Percentiles rank a stretch among this genome's conserved stretches.
These are phyloP conservation scores for Dendrobium catenatum DNA, from an alignment of 106 monocot genomes.

Conservation along the genomic window DNA sequence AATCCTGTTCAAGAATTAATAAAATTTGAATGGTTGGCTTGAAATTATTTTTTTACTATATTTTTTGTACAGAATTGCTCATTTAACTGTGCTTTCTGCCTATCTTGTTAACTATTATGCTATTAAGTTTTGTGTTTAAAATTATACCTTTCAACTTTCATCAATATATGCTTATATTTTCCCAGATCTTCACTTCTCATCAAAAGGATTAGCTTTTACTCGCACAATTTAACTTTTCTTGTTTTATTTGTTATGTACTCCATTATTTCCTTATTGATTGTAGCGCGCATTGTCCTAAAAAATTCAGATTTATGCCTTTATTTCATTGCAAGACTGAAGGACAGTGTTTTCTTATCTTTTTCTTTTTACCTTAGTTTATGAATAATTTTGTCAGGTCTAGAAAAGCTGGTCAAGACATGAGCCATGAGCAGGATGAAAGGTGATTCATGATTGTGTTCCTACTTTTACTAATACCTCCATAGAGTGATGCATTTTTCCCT, in stretches of 20 bases:
- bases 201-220: not conserved
- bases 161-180: not conserved
- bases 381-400: slow-evolving; percentile 5
- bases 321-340: not conserved
- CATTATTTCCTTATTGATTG: not conserved
- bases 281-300: not conserved
- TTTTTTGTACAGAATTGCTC: not conserved
- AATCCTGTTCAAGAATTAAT: not conserved
- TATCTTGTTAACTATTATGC: not conserved
- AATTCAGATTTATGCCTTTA: slow-evolving; percentile 2
- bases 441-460: slow-evolving; percentile 7
- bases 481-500: not conserved
- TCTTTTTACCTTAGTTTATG: slow-evolving; percentile 6
- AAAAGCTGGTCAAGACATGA: slow-evolving; percentile 19
- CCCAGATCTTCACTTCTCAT: not conserved
- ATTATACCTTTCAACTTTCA: not conserved
- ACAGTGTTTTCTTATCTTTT: not conserved
- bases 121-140: not conserved
- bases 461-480: not conserved
- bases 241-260: not conserved
- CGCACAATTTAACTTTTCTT: not conserved
- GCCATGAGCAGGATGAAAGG: slow-evolving; percentile 19
- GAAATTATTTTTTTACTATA: not conserved
- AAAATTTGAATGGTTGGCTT: not conserved
- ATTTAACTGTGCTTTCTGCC: not conserved